Evolutionary conservation across 139 green algal genomes (phyloP).

Genomic region (Coccomyxa sp.): DNA sequence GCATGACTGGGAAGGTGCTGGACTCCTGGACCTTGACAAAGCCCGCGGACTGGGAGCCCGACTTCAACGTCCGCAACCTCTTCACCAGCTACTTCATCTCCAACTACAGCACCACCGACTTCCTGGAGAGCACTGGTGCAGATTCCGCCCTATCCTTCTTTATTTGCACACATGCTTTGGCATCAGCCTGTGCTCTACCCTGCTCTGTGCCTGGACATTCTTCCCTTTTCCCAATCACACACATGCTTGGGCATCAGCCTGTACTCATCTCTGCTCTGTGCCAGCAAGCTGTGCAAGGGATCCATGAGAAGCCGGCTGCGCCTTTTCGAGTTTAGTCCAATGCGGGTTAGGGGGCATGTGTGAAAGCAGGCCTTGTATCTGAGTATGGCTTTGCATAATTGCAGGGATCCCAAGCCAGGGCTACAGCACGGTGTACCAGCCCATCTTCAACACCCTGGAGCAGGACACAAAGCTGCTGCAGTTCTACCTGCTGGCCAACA

Average conservation of each 20-base stretch:
- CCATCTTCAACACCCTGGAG: neutral
- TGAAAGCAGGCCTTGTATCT: neutral
- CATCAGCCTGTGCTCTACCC: neutral
- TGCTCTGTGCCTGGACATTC: neutral
- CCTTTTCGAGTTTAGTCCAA: neutral
- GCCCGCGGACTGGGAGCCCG: slow-evolving; percentile 9
- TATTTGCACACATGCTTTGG: neutral
- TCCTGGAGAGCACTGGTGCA: neutral
- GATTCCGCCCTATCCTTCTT: neutral
- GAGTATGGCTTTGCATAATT: neutral
- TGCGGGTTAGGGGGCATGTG: neutral
- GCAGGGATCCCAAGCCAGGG: neutral
- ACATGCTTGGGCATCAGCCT: neutral
- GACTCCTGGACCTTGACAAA: slow-evolving; percentile 38
- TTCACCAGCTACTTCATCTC: neutral
- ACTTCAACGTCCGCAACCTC: neutral
- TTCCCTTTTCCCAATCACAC: neutral
- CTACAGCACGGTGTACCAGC: neutral
- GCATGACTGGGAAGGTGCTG: slow-evolving; percentile 27
- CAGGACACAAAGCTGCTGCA: neutral
- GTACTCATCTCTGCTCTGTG: neutral
- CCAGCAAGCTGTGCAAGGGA: neutral
- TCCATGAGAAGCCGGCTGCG: too few relatives aligned
- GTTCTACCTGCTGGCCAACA: neutral
- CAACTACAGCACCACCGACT: neutral